A percentile compares a stretch with the other conserved stretches of the same genome.
Conservation (phyloP, 371 early-diverging fungal species). For the Nematocida displodere region DNA sequence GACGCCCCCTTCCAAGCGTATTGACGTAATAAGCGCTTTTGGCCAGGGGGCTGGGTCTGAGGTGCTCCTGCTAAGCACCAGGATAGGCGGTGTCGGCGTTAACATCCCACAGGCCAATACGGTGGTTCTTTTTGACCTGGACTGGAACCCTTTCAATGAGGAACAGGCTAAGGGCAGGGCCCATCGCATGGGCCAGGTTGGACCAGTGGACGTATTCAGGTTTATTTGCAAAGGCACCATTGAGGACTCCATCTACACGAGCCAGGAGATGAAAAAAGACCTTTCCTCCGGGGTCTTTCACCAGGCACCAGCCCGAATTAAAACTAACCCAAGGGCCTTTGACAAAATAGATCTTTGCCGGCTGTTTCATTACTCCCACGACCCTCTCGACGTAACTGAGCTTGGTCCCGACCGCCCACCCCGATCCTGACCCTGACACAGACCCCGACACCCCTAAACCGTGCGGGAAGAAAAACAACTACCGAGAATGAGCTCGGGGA, state of each 20-base stretch:
- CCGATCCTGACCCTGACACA: too few species aligned
- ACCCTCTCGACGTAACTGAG: constrained; percentile 32
- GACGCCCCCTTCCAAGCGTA: constrained; percentile 4
- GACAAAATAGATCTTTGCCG: constrained; percentile 48
- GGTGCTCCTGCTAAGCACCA: constrained; percentile 21
- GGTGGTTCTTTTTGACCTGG: constrained; percentile 41
- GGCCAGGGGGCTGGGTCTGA: constrained; percentile 13
- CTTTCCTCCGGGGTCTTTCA: constrained; percentile 24
- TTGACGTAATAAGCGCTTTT: constrained; percentile 5
- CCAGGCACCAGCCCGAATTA: too few species aligned
- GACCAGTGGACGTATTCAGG: constrained; percentile 28
- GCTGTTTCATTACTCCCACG: constrained; percentile 49
- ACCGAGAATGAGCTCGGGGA: too few species aligned
- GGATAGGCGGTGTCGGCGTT: constrained; percentile 40
- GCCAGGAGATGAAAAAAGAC: constrained; percentile 35
- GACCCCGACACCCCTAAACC: too few species aligned
- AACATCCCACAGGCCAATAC: constrained; percentile 28
- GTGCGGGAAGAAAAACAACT: too few species aligned
- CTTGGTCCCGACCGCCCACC: too few species aligned
- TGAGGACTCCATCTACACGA: constrained; percentile 21
- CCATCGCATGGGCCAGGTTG: constrained; percentile 35
- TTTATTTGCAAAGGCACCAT: constrained; percentile 45
- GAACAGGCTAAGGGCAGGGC: constrained; percentile 46
- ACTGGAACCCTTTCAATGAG: constrained; percentile 53
- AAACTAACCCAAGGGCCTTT: constrained; percentile 4